Evolutionary conservation across 2,329 filamentous ascomycete species (phyloP).

Genomic region (Polytolypa hystricis): DNA sequence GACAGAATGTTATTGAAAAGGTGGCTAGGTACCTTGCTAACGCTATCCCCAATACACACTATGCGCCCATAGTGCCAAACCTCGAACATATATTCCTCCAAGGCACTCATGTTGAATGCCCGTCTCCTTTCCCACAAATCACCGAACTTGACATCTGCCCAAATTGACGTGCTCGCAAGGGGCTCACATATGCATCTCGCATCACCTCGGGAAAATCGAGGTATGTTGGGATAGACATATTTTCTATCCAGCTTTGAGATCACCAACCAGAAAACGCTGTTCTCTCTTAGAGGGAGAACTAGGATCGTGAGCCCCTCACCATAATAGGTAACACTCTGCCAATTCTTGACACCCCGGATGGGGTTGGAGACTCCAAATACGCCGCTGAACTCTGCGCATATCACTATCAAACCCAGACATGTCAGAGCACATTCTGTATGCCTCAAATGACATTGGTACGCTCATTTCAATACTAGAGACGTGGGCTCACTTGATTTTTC

Average conservation of each 20-base stretch:
- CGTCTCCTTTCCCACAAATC: not conserved
- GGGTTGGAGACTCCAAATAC: conserved; percentile 16
- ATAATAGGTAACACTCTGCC: not conserved
- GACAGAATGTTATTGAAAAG: too few relatives aligned
- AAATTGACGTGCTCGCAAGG: not conserved
- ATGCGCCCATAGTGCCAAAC: not conserved
- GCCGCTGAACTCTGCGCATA: conserved; percentile 13
- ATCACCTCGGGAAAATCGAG: not conserved
- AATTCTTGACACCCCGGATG: conserved; percentile 19
- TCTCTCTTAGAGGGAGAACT: not conserved
- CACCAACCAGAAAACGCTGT: not conserved
- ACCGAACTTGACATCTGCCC: not conserved
- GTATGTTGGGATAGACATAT: not conserved
- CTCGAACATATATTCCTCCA: not conserved
- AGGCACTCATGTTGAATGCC: not conserved
- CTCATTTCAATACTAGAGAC: not conserved
- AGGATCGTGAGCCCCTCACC: not conserved
- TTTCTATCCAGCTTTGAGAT: not conserved
- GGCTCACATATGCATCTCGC: not conserved
- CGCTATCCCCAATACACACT: conserved; percentile 22
- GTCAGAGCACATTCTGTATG: too few relatives aligned
- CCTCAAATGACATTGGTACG: too few relatives aligned
- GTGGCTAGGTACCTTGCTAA: conserved; percentile 22
- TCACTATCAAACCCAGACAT: conserved; percentile 12
- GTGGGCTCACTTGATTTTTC: not conserved